Evolutionary conservation across 1,139 yeast species (phyloP).

Genomic region (Lodderomyces pseudojiufengensis): DNA sequence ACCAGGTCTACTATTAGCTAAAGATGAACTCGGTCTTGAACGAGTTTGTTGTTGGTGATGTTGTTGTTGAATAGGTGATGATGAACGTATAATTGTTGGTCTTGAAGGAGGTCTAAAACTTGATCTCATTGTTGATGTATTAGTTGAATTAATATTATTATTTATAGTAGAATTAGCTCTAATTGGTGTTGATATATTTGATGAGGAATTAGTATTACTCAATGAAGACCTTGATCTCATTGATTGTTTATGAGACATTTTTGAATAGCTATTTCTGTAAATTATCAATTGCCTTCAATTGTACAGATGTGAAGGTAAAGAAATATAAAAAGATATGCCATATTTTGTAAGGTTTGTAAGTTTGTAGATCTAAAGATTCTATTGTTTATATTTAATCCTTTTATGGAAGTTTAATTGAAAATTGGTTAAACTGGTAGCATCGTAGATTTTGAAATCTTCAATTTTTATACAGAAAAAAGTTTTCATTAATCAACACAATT

Average conservation of each 20-base stretch:
- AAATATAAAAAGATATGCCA: too few relatives aligned
- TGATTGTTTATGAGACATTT: conserved; percentile 21
- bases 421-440: too few relatives aligned
- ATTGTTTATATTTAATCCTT: too few relatives aligned
- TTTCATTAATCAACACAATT: too few relatives aligned
- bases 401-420: too few relatives aligned
- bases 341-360: too few relatives aligned
- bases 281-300: background rate
- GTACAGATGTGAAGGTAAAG: too few relatives aligned
- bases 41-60: conserved; percentile 17
- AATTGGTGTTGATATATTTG: conserved; percentile 9
- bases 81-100: conserved; percentile 17
- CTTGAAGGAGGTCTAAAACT: conserved; percentile 17
- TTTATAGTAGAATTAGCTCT: conserved; percentile 4
- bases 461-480: too few relatives aligned
- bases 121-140: conserved; percentile 9
- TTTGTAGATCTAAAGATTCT: too few relatives aligned
- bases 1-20: conserved; percentile 31
- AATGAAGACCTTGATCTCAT: conserved; percentile 22
- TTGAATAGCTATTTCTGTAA: background rate
- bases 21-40: conserved; percentile 31
- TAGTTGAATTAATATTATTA: too few relatives aligned
- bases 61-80: conserved; percentile 12
- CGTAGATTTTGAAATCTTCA: too few relatives aligned
- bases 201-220: conserved; percentile 7